Conservation (phyloP, 2,329 filamentous ascomycete species). For the Botryotinia convoluta region DNA sequence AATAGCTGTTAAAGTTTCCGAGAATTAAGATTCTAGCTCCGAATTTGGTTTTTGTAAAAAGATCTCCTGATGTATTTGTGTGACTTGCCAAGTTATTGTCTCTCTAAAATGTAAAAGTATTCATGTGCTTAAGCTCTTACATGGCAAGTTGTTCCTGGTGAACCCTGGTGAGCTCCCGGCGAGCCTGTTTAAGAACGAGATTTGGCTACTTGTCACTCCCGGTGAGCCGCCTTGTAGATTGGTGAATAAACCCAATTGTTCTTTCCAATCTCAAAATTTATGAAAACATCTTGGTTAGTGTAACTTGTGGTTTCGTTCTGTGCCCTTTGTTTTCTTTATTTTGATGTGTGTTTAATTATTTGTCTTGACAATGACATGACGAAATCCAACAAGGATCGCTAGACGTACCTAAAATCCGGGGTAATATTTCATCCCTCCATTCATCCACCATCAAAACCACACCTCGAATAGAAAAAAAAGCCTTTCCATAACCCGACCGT, state of each 20-base stretch:
- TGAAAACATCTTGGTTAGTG: not conserved
- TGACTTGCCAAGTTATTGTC: no score
- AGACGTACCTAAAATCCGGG: not conserved
- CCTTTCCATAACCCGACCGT: not conserved
- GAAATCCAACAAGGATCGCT: not conserved
- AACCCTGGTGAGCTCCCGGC: not conserved
- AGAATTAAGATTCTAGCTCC: not conserved
- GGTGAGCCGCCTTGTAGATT: not conserved
- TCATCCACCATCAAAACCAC: not conserved
- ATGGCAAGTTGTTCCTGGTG: not conserved
- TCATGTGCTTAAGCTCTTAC: not conserved
- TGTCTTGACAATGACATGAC: not conserved
- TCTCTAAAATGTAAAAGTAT: not conserved
- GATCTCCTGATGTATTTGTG: not conserved
- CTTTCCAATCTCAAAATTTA: no score
- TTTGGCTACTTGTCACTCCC: not conserved
- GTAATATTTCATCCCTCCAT: slow-evolving; percentile 1
- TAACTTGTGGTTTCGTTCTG: not conserved
- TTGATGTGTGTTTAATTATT: not conserved
- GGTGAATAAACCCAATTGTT: not conserved
- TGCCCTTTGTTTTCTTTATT: not conserved
- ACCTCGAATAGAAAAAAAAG: not conserved
- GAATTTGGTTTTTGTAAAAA: not conserved
- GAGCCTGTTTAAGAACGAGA: not conserved
- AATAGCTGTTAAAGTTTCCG: not conserved